phyloP scores from a whole-genome alignment of 306 rosid genomes.

The Ammopiptanthus mongolicus region DNA sequence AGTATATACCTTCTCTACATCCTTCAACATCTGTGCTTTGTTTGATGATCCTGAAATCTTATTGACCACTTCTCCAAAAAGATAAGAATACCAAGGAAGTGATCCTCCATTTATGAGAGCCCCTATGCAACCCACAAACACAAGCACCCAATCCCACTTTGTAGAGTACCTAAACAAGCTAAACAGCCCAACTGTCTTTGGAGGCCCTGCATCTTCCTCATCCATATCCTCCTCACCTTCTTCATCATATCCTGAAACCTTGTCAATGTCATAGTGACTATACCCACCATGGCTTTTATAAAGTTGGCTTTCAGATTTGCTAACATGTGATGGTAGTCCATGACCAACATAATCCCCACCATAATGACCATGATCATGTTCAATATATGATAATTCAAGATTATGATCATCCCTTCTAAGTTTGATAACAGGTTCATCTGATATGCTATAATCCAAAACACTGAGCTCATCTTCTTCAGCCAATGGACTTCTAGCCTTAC shows the following conservation, averaged over 20 bases:
- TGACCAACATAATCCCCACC: slow-evolving; percentile 2
- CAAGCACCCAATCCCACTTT: slow-evolving; percentile 69
- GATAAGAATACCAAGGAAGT: slow-evolving; percentile 76
- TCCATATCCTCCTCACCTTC: slow-evolving; percentile 44
- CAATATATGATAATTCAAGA: slow-evolving; percentile 4
- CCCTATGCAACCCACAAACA: slow-evolving; percentile 80
- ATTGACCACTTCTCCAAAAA: slow-evolving; percentile 65
- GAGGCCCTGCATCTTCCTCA: slow-evolving; percentile 43
- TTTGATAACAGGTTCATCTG: slow-evolving; percentile 11
- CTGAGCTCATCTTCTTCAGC: slow-evolving; percentile 59
- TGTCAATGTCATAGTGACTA: slow-evolving; percentile 14
- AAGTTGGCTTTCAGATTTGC: background rate
- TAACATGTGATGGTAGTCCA: slow-evolving; percentile 13
- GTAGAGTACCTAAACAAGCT: slow-evolving; percentile 80
- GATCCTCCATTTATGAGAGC: slow-evolving; percentile 88
- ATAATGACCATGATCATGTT: slow-evolving; percentile 8
- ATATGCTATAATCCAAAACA: slow-evolving; percentile 15
- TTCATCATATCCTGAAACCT: slow-evolving; percentile 31
- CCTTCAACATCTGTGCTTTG: slow-evolving; percentile 45
- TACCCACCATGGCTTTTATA: slow-evolving; percentile 20
- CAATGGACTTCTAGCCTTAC: slow-evolving; percentile 33
- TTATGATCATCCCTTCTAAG: background rate
- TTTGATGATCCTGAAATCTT: slow-evolving; percentile 39
- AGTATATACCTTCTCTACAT: slow-evolving; percentile 55
- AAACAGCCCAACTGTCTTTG: slow-evolving; percentile 57